A percentile compares a stretch with the other conserved stretches of the same genome.
These are phyloP conservation scores for Platanthera zijinensis DNA, from an alignment of 106 monocot genomes.

Conservation along the genomic window DNA sequence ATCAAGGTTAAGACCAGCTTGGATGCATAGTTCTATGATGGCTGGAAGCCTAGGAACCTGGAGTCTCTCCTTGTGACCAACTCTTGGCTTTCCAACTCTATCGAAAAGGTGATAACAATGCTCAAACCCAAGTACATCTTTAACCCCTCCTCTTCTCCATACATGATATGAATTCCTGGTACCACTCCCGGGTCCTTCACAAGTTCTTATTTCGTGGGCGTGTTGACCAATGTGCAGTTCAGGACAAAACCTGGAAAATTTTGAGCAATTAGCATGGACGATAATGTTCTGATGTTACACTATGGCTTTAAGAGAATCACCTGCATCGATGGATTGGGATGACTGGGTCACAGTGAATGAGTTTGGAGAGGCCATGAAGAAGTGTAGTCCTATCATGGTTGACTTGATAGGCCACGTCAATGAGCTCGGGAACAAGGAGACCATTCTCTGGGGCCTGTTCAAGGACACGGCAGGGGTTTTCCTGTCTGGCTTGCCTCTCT, in stretches of 20 bases:
- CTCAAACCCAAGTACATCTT: conserved; percentile 47
- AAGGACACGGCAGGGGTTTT: conserved; percentile 48
- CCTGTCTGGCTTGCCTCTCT: conserved; percentile 36
- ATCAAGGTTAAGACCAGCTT: conserved; percentile 64
- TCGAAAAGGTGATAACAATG: conserved; percentile 74
- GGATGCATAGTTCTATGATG: conserved; percentile 69
- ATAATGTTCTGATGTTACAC: not conserved
- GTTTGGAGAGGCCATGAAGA: conserved; percentile 30
- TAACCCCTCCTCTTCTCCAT: conserved; percentile 51
- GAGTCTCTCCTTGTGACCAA: conserved; percentile 61
- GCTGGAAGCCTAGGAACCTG: conserved; percentile 48
- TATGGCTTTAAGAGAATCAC: conserved; percentile 11
- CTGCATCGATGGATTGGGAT: conserved; percentile 45
- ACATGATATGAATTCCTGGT: conserved; percentile 53
- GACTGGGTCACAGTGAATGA: conserved; percentile 27
- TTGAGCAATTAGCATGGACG: not conserved
- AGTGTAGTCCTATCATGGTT: conserved; percentile 31
- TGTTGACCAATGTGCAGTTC: conserved; percentile 51
- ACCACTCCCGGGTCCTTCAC: conserved; percentile 49
- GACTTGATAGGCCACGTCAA: conserved; percentile 52
- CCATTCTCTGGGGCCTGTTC: conserved; percentile 68
- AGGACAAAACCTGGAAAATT: conserved; percentile 41
- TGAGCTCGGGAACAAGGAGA: conserved; percentile 51
- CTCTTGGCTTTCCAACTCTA: conserved; percentile 54
- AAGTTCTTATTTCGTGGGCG: conserved; percentile 64